phyloP scores from a whole-genome alignment of 1,139 yeast species.

The Debaryomyces nepalensis region DNA sequence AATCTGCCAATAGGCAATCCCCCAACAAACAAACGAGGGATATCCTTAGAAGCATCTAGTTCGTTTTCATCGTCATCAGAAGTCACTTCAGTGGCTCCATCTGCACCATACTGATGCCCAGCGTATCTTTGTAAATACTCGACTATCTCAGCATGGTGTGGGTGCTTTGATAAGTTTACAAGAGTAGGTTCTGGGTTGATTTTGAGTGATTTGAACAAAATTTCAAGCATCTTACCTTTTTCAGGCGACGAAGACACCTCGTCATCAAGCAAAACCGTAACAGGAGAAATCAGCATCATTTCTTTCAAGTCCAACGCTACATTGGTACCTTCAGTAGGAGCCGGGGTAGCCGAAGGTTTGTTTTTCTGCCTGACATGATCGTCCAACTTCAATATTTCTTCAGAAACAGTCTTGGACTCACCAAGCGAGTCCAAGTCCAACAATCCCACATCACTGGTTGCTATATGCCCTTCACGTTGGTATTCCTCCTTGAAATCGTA shows the following conservation, averaged over 20 bases:
- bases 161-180: slow-evolving; percentile 37
- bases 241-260: slow-evolving; percentile 42
- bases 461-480: background rate
- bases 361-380: slow-evolving; percentile 10
- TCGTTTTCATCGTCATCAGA: slow-evolving; percentile 20
- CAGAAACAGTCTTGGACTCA: slow-evolving; percentile 6
- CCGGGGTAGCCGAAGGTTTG: slow-evolving; percentile 2
- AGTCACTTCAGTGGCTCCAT: slow-evolving; percentile 15
- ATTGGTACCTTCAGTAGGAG: background rate
- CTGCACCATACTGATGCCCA: slow-evolving; percentile 13
- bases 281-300: slow-evolving; percentile 11
- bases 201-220: slow-evolving; percentile 25
- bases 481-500: background rate
- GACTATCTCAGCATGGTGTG: slow-evolving; percentile 31
- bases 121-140: slow-evolving; percentile 30
- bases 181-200: slow-evolving; percentile 40
- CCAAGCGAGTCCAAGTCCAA: slow-evolving; percentile 11
- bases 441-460: slow-evolving; percentile 5
- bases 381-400: slow-evolving; percentile 12
- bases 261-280: slow-evolving; percentile 11
- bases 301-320: slow-evolving; percentile 10
- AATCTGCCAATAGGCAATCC: slow-evolving; percentile 37
- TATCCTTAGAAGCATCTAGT: slow-evolving; percentile 14
- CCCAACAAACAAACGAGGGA: slow-evolving; percentile 39
- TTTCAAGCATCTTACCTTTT: slow-evolving; percentile 24